A percentile compares a stretch with the other conserved stretches of the same genome.
Conservation (phyloP, 495 filamentous ascomycete genomes). For the Talaromyces wortmannii region DNA sequence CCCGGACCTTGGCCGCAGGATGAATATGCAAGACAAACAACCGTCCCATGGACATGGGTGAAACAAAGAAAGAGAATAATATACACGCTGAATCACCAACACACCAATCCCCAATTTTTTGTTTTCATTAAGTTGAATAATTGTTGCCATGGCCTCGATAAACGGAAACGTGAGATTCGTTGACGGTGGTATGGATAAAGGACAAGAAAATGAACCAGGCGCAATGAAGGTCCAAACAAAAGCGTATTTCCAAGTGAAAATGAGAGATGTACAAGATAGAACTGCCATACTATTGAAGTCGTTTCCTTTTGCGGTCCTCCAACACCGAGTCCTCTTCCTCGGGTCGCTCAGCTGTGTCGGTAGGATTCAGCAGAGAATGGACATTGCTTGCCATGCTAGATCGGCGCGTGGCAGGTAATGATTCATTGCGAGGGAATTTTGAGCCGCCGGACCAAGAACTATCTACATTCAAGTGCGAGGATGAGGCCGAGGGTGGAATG, state of each 20-base stretch:
- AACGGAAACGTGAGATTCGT: neutral
- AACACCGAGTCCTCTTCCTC: slow-evolving; percentile 55
- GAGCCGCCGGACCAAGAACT: slow-evolving; percentile 50
- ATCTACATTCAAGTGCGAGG: slow-evolving; percentile 37
- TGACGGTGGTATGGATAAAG: neutral
- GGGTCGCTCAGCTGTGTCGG: slow-evolving; percentile 66
- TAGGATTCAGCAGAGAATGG: slow-evolving; percentile 75
- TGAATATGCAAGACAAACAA: neutral
- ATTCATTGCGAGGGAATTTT: slow-evolving; percentile 32
- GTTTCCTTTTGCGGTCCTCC: slow-evolving; percentile 77
- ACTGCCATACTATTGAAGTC: slow-evolving; percentile 45
- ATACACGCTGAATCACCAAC: neutral
- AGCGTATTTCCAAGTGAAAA: neutral
- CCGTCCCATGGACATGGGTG: neutral
- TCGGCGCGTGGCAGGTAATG: slow-evolving; percentile 57
- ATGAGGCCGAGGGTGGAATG: slow-evolving; percentile 23
- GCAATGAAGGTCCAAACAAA: too few species aligned
- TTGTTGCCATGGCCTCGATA: neutral
- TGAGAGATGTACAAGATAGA: slow-evolving; percentile 10
- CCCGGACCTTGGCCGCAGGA: neutral
- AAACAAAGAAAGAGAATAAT: neutral
- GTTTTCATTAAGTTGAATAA: neutral
- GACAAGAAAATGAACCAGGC: too few species aligned
- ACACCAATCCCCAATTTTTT: neutral
- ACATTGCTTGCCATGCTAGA: slow-evolving; percentile 74